Percentiles rank a stretch among this genome's conserved stretches.
phyloP scores from a whole-genome alignment of 2,329 filamentous ascomycete genomes.

The Byssochlamys sp. region DNA sequence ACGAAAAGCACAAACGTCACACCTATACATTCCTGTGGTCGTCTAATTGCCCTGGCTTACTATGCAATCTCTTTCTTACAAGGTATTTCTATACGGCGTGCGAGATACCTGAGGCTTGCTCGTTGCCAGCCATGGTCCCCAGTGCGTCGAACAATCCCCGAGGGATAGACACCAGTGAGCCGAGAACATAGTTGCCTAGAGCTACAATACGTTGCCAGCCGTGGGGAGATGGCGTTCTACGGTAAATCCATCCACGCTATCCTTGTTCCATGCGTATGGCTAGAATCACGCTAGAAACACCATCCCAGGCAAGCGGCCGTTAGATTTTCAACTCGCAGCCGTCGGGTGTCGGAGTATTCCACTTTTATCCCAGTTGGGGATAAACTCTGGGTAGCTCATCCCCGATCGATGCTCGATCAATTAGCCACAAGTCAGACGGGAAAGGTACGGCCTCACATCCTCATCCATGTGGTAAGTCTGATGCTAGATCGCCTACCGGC shows the following conservation, averaged over 20 bases:
- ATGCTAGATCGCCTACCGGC: not conserved
- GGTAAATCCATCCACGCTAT: not conserved
- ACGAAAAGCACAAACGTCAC: not conserved
- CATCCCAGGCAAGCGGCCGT: not conserved
- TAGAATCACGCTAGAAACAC: constrained; percentile 18
- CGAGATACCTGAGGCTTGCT: not conserved
- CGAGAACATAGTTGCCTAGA: not conserved
- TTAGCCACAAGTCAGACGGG: not conserved
- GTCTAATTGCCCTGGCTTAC: not conserved
- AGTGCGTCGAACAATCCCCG: not conserved
- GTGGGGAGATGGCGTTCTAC: not conserved
- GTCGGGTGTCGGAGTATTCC: not conserved
- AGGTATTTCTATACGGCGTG: not conserved
- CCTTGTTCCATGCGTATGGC: constrained; percentile 10
- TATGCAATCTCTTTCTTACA: not conserved
- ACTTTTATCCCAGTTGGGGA: not conserved
- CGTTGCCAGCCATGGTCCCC: not conserved
- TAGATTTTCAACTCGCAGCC: not conserved
- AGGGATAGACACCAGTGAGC: not conserved
- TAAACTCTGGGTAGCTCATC: not conserved
- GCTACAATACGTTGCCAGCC: not conserved
- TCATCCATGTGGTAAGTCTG: not conserved
- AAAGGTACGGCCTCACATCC: not conserved
- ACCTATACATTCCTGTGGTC: not conserved
- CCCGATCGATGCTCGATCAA: not conserved